Base-by-base conservation (phyloP, 345 rosid species). In the Lumnitzera littorea region DNA sequence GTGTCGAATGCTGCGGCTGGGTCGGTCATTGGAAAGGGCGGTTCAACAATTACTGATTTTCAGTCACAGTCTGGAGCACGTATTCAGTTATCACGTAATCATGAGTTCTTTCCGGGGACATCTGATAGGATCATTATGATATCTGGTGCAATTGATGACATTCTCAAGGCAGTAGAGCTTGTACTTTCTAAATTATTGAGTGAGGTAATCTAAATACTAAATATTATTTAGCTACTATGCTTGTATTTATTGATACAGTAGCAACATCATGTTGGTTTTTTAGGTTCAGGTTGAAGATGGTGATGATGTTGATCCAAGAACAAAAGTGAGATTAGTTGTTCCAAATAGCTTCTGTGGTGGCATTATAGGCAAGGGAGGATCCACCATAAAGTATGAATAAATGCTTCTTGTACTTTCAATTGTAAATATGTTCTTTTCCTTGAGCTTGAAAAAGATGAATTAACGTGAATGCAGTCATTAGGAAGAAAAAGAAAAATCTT, bases 1-100 rank as follows among this genome's bases (percentile, higher is more conserved):
- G 96, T 95, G 24, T 95, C 99, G 60, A 95, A 95, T 87, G 86
- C 98, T 25, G 89, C 96, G 9, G 99, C 99, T 60, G 99, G 99
- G 69, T 91, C 99, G 24, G 90, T 95, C 63, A 95, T 95, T 68
- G 98, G 99, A 70, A 95, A 91, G 79, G 96, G 96, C 62, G 99
- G 99, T 63, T 88, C 96, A 13, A 95, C 96, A 27, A 95, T 95
- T 67, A 88, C 89, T 55, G 99, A 95, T 31, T 91, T 95, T 60
- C 99, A 95, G 80, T 79, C 91, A 9, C 88, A 88, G 67, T 95
- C 99, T 0, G 94, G 98, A 51, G 96, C 99, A 7, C 78, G 96
- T 67, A 91, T 95, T 72, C 98, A 95, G 80, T 76, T 95, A 65
- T 95, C 99, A 7, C 95, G 98, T 57, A 91, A 80, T 70, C 86